Evolutionary conservation across 2,329 filamentous ascomycete genomes (phyloP).

Genomic region (Exophiala sp.): DNA sequence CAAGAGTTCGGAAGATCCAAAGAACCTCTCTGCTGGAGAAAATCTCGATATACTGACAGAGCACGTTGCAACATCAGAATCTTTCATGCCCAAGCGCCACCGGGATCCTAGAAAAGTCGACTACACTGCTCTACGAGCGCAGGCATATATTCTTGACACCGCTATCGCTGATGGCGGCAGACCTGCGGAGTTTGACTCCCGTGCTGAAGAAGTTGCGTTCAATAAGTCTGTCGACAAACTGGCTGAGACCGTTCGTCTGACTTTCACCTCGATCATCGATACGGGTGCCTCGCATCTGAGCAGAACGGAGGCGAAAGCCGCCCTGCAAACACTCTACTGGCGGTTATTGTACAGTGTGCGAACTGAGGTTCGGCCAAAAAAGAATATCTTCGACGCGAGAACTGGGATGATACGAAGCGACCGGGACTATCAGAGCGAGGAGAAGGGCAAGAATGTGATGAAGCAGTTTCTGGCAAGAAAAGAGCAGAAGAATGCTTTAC

Average conservation of each 20-base stretch:
- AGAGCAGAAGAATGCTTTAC: slow-evolving; percentile 3
- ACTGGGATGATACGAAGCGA: slow-evolving; percentile 15
- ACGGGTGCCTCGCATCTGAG: slow-evolving; percentile 68
- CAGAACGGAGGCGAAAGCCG: slow-evolving; percentile 72
- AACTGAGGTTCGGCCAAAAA: slow-evolving; percentile 57
- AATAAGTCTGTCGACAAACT: slow-evolving; percentile 69
- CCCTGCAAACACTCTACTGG: slow-evolving; percentile 69
- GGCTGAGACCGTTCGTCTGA: slow-evolving; percentile 54
- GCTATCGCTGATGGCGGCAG: slow-evolving; percentile 63
- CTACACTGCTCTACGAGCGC: slow-evolving; percentile 65
- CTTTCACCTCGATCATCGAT: slow-evolving; percentile 65
- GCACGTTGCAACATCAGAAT: slow-evolving; percentile 22
- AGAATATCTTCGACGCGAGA: slow-evolving; percentile 38
- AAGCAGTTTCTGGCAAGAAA: slow-evolving; percentile 17
- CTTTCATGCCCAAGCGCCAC: slow-evolving; percentile 18
- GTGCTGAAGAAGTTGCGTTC: slow-evolving; percentile 51
- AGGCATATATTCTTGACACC: slow-evolving; percentile 67
- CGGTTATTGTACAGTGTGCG: slow-evolving; percentile 69
- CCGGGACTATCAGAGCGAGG: slow-evolving; percentile 15
- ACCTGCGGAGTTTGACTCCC: slow-evolving; percentile 29
- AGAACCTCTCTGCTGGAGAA: background rate
- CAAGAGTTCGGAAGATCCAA: background rate
- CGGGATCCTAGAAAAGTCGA: slow-evolving; percentile 40
- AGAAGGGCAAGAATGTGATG: slow-evolving; percentile 25
- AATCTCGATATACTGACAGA: slow-evolving; percentile 19